Evolutionary conservation across 2,329 filamentous ascomycete genomes (phyloP), one percentile per base, ranked within the genome.

Genomic region (Trichoderma simmonsii): DNA sequence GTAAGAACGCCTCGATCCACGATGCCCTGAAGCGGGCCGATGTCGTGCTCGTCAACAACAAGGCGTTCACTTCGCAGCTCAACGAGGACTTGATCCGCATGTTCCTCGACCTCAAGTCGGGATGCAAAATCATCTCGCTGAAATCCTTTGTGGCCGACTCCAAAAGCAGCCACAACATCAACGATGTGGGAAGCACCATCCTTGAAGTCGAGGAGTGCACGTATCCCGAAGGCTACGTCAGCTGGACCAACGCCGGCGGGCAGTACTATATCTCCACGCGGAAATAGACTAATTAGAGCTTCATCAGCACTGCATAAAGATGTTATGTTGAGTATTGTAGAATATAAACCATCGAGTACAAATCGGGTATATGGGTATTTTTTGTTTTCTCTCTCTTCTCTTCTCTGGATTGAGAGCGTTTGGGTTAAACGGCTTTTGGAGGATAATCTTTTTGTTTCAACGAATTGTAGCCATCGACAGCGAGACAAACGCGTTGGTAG

Each of bases 1-100:
- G 94, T 11, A 89, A 90, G 75, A 92, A 92, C 75, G 80, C 87
- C 18, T 86, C 86, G 72, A 93, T 98, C 63, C 86, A 91, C 73
- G 87, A 90, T 28, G 91, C 91, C 8, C 86, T 99, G 64, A 91
- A 92, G 80, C 89, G 91, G 70, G 95, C 96, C 2, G 96, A 99
- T 79, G 95, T 98, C n/a, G 89, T 99, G 21, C 88, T 99, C 30
- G 95, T 98, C 77, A 99, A 99, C 85, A 99, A 99, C 83, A 95
- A 98, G 82, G 96, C 94, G 3, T 99, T 99, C 82, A 95, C 92
- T 6, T 91, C 95, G 15, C 87, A 91, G 76, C 88, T 98, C 70
- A 99, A 98, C 82, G 92, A 93, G 78, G 89, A 90, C 73, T 86
- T 99, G 60, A 89, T 95, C 75, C 90, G 93, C 77, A 93, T 97